Base-by-base conservation (phyloP, 2,329 filamentous ascomycete species). In the Diplodia seriata region DNA sequence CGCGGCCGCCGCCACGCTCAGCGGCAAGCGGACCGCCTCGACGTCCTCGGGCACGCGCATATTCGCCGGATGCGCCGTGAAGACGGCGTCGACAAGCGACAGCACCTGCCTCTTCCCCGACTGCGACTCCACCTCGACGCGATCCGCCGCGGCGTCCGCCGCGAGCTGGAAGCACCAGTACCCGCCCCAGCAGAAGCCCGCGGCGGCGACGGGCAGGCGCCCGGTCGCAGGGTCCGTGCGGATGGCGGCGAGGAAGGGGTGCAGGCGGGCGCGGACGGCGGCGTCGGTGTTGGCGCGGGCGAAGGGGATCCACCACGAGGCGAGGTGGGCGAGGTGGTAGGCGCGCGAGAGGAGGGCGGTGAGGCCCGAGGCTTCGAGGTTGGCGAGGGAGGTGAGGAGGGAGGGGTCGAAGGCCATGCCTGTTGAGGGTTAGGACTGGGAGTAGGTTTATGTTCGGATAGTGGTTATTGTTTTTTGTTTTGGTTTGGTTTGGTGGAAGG, bases 51-150 rank as follows among this genome's bases (percentile, higher is more conserved):
- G 77, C 31, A 76, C 75, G 23, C 65, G 76, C 38, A 80, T 62
- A 33, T 71, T 71, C 1, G 75, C 77, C 2, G 78, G 77, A 68
- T 80, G 78, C 5, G 78, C 77, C 4, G 74, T 74, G 69, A 75
- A 80, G 8, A 76, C 75, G 20, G 73, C 75, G 29, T 77, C 77
- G 4, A 77, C 72, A 1, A 66, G 26, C 36, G 33, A 20, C 7
- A 8, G 1, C 33, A 12, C 9, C 36, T 31, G 15, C 15, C 15
- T 14, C 20, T 55, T 33, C 36, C 26, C 33, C 23, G 23, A 2
- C n/a, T 0, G 1, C 33, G 33, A 3, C 6, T 47, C 18, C 7
- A 15, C 11, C 12, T 31, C 53, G 6, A 11, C 53, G 53, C 11
- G 7, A 33, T 56, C 53, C 15, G 14, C 26, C 15, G 20, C 26